Conservation (phyloP, 2,329 filamentous ascomycete genomes). For the Botrytis squamosa region DNA sequence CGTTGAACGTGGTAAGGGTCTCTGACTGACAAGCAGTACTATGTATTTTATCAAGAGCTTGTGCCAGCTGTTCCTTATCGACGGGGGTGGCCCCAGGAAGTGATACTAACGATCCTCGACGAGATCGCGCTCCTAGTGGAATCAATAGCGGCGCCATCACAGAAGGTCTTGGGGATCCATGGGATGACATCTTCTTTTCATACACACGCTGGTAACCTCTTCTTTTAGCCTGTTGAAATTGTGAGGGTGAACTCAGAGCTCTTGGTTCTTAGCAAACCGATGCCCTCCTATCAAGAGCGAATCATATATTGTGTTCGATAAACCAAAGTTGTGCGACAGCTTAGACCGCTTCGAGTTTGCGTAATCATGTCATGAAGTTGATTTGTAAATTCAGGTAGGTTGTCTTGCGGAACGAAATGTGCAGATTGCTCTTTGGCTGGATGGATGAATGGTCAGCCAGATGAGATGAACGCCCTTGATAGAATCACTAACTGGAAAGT, state of each 20-base stretch:
- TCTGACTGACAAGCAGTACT: slow-evolving; percentile 82
- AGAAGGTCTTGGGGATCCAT: slow-evolving; percentile 33
- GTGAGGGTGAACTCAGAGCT: not conserved
- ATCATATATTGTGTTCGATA: slow-evolving; percentile 12
- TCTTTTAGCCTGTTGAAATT: not conserved
- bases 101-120: slow-evolving; percentile 51
- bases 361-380: slow-evolving; percentile 19
- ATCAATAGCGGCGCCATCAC: slow-evolving; percentile 27
- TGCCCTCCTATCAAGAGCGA: slow-evolving; percentile 2
- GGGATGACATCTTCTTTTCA: slow-evolving; percentile 34
- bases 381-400: not conserved
- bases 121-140: slow-evolving; percentile 34
- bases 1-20: slow-evolving; percentile 88
- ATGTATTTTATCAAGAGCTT: slow-evolving; percentile 84
- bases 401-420: slow-evolving; percentile 4
- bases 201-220: not conserved
- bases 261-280: slow-evolving; percentile 7
- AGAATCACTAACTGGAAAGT: slow-evolving; percentile 13
- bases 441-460: slow-evolving; percentile 4
- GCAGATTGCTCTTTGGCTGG: slow-evolving; percentile 1
- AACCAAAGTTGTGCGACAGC: slow-evolving; percentile 13
- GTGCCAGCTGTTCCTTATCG: slow-evolving; percentile 72
- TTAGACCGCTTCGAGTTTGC: slow-evolving; percentile 13
- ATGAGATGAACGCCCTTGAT: slow-evolving; percentile 12
- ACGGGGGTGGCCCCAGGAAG: slow-evolving; percentile 49